A percentile compares a stretch with the other conserved stretches of the same genome.
These are phyloP conservation scores for Tillandsia leiboldiana DNA, from an alignment of 176 grass and related monocot species.

Conservation along the genomic window DNA sequence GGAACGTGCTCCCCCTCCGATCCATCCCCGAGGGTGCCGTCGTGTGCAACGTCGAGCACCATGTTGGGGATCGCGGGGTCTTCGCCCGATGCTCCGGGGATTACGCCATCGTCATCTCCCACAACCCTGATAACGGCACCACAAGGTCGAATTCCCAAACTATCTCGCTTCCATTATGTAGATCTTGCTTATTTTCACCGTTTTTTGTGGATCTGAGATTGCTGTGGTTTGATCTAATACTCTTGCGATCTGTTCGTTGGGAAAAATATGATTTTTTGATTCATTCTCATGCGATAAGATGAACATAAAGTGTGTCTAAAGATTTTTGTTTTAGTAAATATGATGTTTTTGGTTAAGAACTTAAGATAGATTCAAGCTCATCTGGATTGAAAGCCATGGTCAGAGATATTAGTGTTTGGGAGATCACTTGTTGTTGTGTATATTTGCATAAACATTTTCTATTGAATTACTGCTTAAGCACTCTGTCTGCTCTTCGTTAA, in stretches of 20 bases:
- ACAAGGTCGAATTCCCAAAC: conserved; percentile 31
- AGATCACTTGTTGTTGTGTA: too few species aligned
- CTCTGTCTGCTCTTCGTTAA: too few species aligned
- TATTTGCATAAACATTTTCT: too few species aligned
- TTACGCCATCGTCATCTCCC: conserved; percentile 87
- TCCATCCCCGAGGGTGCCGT: conserved; percentile 77
- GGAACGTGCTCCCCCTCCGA: conserved; percentile 72
- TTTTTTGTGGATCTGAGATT: not conserved
- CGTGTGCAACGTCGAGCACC: conserved; percentile 92
- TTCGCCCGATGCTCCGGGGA: conserved; percentile 66
- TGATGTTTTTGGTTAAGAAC: too few species aligned
- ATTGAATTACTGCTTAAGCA: too few species aligned
- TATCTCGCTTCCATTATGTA: not conserved
- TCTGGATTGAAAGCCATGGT: too few species aligned
- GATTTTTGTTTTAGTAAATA: too few species aligned
- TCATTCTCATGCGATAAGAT: not conserved
- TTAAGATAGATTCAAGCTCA: too few species aligned
- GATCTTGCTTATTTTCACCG: not conserved
- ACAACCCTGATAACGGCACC: conserved; percentile 90
- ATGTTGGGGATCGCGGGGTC: conserved; percentile 78
- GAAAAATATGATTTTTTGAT: not conserved
- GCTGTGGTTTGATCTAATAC: not conserved
- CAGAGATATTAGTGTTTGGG: too few species aligned
- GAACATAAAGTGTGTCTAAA: too few species aligned
- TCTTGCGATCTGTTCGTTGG: not conserved